Evolutionary conservation across 345 rosid species (phyloP).

Genomic region (Citropsis articulata): DNA sequence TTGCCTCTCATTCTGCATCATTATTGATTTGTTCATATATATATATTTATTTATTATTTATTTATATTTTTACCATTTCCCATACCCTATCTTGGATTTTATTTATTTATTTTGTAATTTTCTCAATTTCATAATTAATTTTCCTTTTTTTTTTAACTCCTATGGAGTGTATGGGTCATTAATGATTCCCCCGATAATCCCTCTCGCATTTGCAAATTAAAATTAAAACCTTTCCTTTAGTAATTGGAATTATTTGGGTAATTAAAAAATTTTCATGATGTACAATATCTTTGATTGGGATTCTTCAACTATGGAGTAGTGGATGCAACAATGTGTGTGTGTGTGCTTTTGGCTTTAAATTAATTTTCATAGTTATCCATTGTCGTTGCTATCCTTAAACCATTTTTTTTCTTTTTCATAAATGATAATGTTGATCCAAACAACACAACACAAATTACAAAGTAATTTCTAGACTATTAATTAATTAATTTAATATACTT

Average conservation of each 20-base stretch:
- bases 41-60: too few species aligned
- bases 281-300: neutral
- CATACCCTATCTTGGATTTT: neutral
- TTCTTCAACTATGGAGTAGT: neutral
- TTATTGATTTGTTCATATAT: neutral
- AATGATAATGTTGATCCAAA: constrained; percentile 4
- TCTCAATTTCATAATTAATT: neutral
- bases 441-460: neutral
- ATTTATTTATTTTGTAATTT: neutral
- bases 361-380: neutral
- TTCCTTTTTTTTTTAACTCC: neutral
- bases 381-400: neutral
- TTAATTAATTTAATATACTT: neutral
- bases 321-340: too few species aligned
- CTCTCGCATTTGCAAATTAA: neutral
- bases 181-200: neutral
- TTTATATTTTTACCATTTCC: neutral
- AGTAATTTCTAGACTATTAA: neutral
- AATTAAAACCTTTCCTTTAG: constrained; percentile 1
- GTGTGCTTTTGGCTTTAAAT: neutral
- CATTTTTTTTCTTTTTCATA: neutral
- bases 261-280: neutral
- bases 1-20: neutral
- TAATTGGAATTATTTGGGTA: neutral
- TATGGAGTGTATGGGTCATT: neutral